Percentiles rank a stretch among this genome's conserved stretches.
These are phyloP conservation scores for Pisolithus microcarpus DNA, from an alignment of 768 basidiomycete species.

Conservation along the genomic window DNA sequence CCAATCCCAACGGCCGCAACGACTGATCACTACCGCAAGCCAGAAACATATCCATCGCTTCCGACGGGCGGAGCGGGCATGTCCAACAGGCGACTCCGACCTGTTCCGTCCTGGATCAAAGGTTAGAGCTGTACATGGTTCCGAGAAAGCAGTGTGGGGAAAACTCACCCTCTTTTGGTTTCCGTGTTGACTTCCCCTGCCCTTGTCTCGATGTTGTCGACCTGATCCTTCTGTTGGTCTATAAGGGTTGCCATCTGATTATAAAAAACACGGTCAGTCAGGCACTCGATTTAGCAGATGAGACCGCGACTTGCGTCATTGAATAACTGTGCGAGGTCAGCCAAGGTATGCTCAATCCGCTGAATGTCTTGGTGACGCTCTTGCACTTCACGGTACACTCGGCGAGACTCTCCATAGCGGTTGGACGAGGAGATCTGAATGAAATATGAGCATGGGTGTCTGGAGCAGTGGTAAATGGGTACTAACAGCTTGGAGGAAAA, in stretches of 20 bases:
- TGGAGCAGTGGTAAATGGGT: not conserved
- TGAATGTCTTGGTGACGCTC: slow-evolving; percentile 80
- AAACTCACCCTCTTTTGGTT: slow-evolving; percentile 56
- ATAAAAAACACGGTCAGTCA: not conserved
- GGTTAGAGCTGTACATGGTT: not conserved
- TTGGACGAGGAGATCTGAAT: slow-evolving; percentile 64
- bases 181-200: slow-evolving; percentile 60
- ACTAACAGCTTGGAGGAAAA: slow-evolving; percentile 70
- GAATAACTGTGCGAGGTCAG: slow-evolving; percentile 85
- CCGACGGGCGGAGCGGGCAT: slow-evolving; percentile 63
- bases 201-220: slow-evolving; percentile 55
- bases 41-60: slow-evolving; percentile 86
- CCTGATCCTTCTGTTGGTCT: slow-evolving; percentile 71
- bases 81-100: slow-evolving; percentile 62
- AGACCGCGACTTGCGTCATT: slow-evolving; percentile 50
- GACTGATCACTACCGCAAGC: slow-evolving; percentile 50
- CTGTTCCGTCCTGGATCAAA: slow-evolving; percentile 42
- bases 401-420: slow-evolving; percentile 75
- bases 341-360: slow-evolving; percentile 79
- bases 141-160: not conserved
- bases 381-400: slow-evolving; percentile 83
- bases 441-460: not conserved
- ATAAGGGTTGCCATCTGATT: slow-evolving; percentile 70
- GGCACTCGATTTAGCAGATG: not conserved
- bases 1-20: slow-evolving; percentile 36